Evolutionary conservation across 2,329 filamentous ascomycete species (phyloP).

Genomic region (Penicillium aurantiogriseum): DNA sequence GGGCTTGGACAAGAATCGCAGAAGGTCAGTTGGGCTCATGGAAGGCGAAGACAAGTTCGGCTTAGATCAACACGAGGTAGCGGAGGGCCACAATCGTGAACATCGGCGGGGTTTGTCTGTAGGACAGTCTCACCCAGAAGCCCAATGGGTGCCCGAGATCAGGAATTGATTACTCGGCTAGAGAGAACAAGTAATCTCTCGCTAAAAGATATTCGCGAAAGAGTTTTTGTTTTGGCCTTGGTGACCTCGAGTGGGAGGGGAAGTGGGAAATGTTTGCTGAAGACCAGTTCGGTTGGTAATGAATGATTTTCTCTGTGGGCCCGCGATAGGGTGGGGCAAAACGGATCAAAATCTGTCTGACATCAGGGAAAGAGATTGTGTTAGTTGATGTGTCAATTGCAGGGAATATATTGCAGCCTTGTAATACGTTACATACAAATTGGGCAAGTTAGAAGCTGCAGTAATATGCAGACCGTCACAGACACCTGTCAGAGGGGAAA

Average conservation of each 20-base stretch:
- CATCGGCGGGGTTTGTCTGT: slow-evolving; percentile 30
- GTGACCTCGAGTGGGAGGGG: slow-evolving; percentile 17
- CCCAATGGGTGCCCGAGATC: slow-evolving; percentile 23
- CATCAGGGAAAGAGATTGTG: slow-evolving; percentile 18
- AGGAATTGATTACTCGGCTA: slow-evolving; percentile 14
- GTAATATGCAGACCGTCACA: slow-evolving; percentile 2
- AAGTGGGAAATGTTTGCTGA: slow-evolving; percentile 23
- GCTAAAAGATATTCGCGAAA: background rate
- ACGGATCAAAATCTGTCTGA: slow-evolving; percentile 25
- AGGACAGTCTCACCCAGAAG: slow-evolving; percentile 15
- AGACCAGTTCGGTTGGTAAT: slow-evolving; percentile 21
- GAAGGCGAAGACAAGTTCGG: slow-evolving; percentile 50
- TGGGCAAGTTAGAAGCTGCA: background rate
- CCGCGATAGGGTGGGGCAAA: slow-evolving; percentile 23
- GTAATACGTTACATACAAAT: background rate
- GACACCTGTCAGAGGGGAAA: background rate
- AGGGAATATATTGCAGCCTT: background rate
- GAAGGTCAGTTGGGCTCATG: slow-evolving; percentile 89
- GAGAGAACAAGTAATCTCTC: slow-evolving; percentile 6
- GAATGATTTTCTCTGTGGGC: slow-evolving; percentile 30
- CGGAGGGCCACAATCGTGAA: slow-evolving; percentile 34
- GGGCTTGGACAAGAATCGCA: slow-evolving; percentile 91
- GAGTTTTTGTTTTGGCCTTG: slow-evolving; percentile 7
- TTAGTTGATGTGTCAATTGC: slow-evolving; percentile 4
- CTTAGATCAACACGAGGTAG: slow-evolving; percentile 37